Evolutionary conservation across 306 rosid species (phyloP).

Genomic region (Castanea mollissima): DNA sequence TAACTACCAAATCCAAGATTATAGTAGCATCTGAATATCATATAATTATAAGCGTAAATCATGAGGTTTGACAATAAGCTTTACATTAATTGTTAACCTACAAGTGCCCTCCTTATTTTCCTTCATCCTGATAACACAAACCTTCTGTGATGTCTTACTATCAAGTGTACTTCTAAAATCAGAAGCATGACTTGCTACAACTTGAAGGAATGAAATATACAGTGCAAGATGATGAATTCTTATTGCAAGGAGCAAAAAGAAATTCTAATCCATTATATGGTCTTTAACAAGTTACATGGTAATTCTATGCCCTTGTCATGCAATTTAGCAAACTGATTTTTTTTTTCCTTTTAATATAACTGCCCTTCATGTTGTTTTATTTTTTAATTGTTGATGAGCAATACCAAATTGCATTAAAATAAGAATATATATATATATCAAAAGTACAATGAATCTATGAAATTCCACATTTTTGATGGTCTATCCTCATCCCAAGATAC

Average conservation of each 20-base stretch:
- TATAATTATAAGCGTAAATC: background rate
- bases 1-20: background rate
- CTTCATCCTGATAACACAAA: background rate
- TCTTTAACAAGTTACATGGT: too few relatives aligned
- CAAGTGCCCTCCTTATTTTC: background rate
- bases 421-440: too few relatives aligned
- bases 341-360: background rate
- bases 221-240: background rate
- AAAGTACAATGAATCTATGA: too few relatives aligned
- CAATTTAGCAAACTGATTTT: too few relatives aligned
- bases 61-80: background rate
- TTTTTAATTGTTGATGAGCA: background rate
- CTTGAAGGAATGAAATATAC: background rate
- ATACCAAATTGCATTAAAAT: too few relatives aligned
- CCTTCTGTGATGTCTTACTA: background rate
- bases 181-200: background rate
- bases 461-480: too few relatives aligned
- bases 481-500: too few relatives aligned
- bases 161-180: background rate
- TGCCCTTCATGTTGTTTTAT: background rate
- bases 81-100: background rate
- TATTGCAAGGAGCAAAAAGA: background rate
- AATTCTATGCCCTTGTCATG: too few relatives aligned
- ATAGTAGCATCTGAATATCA: background rate
- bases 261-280: background rate